These are phyloP conservation scores for Alternaria viburni DNA, from an alignment of 2,329 filamentous ascomycete genomes.

Conservation along the genomic window DNA sequence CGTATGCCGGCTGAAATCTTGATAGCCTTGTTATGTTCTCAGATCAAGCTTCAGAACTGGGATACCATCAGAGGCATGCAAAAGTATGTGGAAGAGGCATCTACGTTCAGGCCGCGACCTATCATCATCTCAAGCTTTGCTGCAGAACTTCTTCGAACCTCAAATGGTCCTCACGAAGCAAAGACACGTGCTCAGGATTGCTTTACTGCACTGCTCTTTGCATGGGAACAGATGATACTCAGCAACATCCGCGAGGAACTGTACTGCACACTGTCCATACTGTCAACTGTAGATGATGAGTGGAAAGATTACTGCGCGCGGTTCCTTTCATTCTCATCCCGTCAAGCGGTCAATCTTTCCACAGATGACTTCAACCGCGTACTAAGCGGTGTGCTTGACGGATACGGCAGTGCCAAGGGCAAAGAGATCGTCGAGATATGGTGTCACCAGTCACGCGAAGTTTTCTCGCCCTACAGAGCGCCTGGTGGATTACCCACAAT, in stretches of 20 bases:
- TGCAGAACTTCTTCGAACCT: constrained; percentile 37
- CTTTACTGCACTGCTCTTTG: constrained; percentile 39
- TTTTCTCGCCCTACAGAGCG: constrained; percentile 34
- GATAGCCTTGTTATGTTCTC: constrained; percentile 51
- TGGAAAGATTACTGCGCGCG: constrained; percentile 40
- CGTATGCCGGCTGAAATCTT: constrained; percentile 45
- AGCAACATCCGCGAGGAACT: constrained; percentile 33
- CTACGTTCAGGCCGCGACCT: constrained; percentile 33
- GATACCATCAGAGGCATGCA: constrained; percentile 49
- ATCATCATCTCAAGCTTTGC: constrained; percentile 40
- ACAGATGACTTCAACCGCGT: constrained; percentile 58
- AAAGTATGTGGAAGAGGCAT: constrained; percentile 30
- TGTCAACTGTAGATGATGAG: constrained; percentile 34
- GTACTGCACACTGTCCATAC: constrained; percentile 40
- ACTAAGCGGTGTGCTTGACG: constrained; percentile 61
- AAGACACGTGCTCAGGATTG: constrained; percentile 24
- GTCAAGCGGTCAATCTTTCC: constrained; percentile 34
- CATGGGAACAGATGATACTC: constrained; percentile 38
- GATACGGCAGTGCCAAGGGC: constrained; percentile 56
- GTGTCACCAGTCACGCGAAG: constrained; percentile 37
- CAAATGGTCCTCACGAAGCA: constrained; percentile 16
- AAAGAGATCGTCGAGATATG: constrained; percentile 57
- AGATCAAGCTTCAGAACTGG: constrained; percentile 52
- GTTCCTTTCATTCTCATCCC: constrained; percentile 37
- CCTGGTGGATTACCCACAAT: constrained; percentile 44